Evolutionary conservation across 1,284 basidiomycete species (phyloP).

Genomic region (Boletus smithii): DNA sequence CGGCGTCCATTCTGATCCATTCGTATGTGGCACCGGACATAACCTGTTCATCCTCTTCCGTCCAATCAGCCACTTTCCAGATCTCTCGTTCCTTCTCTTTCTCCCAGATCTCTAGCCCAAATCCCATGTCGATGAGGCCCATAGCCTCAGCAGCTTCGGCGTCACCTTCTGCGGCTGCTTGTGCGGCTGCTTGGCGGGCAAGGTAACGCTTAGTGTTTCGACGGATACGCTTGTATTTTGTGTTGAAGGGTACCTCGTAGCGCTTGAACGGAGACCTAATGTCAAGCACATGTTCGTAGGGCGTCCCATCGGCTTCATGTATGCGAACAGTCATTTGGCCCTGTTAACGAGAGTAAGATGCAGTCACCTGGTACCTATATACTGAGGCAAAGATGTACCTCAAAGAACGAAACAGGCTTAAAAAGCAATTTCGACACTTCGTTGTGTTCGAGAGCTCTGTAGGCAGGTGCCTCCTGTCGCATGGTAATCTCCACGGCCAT

Average conservation of each 20-base stretch:
- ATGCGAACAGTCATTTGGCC: slow-evolving; percentile 99
- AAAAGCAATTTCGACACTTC: slow-evolving; percentile 64
- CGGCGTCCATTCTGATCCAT: slow-evolving; percentile 99
- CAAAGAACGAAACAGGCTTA: slow-evolving; percentile 86
- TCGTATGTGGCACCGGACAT: slow-evolving; percentile 97
- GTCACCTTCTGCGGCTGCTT: slow-evolving; percentile 88
- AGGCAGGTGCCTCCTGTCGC: slow-evolving; percentile 83
- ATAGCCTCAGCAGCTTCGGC: slow-evolving; percentile 90
- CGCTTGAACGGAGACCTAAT: slow-evolving; percentile 85
- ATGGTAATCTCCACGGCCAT: slow-evolving; percentile 97
- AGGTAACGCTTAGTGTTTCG: slow-evolving; percentile 93
- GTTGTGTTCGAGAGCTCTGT: slow-evolving; percentile 62
- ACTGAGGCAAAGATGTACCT: slow-evolving; percentile 45
- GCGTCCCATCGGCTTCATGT: slow-evolving; percentile 98
- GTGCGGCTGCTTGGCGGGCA: slow-evolving; percentile 89
- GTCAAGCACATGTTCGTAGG: slow-evolving; percentile 97
- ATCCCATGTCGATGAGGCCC: slow-evolving; percentile 92
- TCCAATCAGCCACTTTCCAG: slow-evolving; percentile 98
- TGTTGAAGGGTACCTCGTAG: slow-evolving; percentile 98
- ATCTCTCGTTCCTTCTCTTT: slow-evolving; percentile 87
- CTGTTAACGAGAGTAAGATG: slow-evolving; percentile 35
- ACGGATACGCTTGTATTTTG: slow-evolving; percentile 98
- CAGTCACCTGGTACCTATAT: neutral
- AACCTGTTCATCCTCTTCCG: slow-evolving; percentile 89
- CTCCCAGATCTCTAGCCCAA: slow-evolving; percentile 96